phyloP scores from a whole-genome alignment of 1,284 basidiomycete species.

The Microbotryum lychnidis-dioicae region DNA sequence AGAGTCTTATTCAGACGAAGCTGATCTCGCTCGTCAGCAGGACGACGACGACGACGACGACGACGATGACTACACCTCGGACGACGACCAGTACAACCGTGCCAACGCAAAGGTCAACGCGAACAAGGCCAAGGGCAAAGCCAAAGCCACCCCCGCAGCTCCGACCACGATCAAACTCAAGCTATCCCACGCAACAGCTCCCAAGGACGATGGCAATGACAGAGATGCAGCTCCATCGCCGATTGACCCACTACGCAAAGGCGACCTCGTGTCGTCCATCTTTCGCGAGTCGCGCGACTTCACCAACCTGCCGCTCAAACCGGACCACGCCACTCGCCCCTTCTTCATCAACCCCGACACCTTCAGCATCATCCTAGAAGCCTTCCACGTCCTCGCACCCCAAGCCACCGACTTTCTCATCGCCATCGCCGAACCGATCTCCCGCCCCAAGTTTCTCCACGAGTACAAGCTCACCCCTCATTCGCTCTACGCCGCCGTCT shows the following conservation, averaged over 20 bases:
- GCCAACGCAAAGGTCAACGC: neutral
- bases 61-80: conserved; percentile 21
- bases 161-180: conserved; percentile 9
- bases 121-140: conserved; percentile 5
- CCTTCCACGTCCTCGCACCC: conserved; percentile 91
- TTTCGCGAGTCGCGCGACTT: conserved; percentile 51
- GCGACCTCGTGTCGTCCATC: conserved; percentile 10
- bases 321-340: conserved; percentile 80
- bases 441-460: conserved; percentile 94
- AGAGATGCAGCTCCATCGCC: conserved; percentile 1
- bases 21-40: neutral
- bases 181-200: neutral
- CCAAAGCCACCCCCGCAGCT: neutral
- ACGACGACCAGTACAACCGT: neutral
- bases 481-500: conserved; percentile 96
- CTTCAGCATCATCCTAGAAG: conserved; percentile 89
- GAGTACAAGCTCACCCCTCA: conserved; percentile 99
- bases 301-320: conserved; percentile 72
- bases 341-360: conserved; percentile 77
- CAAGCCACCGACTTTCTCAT: conserved; percentile 98
- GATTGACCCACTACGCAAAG: neutral
- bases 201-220: neutral
- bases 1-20: neutral
- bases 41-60: neutral
- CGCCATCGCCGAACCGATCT: conserved; percentile 97